Evolutionary conservation across 805 yeast genomes (phyloP).

Genomic region (Suhomyces prunicola): DNA sequence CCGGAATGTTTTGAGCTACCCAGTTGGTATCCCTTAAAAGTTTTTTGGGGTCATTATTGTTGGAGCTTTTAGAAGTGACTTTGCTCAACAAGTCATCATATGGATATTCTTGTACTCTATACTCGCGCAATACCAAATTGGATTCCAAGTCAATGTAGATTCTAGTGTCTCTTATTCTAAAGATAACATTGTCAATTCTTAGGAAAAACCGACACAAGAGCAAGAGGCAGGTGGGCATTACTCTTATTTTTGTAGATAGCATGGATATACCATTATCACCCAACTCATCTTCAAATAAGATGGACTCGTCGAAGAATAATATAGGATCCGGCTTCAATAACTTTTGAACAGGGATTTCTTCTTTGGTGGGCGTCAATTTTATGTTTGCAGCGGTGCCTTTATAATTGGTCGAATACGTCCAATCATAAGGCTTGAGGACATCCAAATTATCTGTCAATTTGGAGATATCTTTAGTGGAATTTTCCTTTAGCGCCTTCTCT

Average conservation of each 20-base stretch:
- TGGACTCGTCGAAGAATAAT: constrained; percentile 82
- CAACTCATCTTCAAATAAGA: constrained; percentile 88
- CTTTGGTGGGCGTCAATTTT: constrained; percentile 17
- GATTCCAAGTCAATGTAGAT: constrained; percentile 73
- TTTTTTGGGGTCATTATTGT: constrained; percentile 35
- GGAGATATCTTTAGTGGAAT: constrained; percentile 26
- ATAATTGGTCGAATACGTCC: constrained; percentile 90
- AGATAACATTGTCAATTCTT: constrained; percentile 85
- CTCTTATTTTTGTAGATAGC: constrained; percentile 75
- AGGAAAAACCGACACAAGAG: constrained; percentile 74
- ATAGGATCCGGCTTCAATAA: constrained; percentile 79
- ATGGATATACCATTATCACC: constrained; percentile 94
- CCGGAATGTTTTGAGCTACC: constrained; percentile 65
- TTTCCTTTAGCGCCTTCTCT: constrained; percentile 25
- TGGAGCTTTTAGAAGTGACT: constrained; percentile 18
- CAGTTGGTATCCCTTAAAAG: constrained; percentile 67
- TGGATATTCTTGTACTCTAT: constrained; percentile 53
- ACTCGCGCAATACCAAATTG: constrained; percentile 67
- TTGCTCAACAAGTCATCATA: constrained; percentile 31
- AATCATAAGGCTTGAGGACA: constrained; percentile 82
- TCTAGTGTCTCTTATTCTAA: constrained; percentile 82
- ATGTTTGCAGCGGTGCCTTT: constrained; percentile 50
- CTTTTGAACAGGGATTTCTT: constrained; percentile 64
- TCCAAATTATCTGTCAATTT: constrained; percentile 45
- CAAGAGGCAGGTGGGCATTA: constrained; percentile 78